A percentile compares a stretch with the other conserved stretches of the same genome.
phyloP scores from a whole-genome alignment of 768 basidiomycete species.

The Phaeolepiota aurea region DNA sequence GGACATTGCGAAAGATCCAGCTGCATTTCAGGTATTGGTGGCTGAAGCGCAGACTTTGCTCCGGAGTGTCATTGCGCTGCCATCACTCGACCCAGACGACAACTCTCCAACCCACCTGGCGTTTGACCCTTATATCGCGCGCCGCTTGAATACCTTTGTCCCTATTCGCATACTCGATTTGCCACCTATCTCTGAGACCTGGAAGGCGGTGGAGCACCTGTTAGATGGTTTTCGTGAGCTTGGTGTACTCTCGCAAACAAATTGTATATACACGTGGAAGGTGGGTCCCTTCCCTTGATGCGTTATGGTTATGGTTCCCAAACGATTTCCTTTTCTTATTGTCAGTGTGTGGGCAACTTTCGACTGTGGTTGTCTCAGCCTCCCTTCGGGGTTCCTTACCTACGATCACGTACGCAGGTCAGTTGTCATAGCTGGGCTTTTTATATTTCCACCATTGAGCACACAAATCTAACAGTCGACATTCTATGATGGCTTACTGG shows the following conservation, averaged over 20 bases:
- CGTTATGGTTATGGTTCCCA: not conserved
- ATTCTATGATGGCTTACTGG: conserved; percentile 47
- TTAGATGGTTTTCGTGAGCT: conserved; percentile 53
- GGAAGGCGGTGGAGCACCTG: conserved; percentile 38
- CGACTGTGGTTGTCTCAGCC: conserved; percentile 36
- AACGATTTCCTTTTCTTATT: not conserved
- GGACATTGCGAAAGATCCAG: conserved; percentile 27
- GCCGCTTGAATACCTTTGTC: conserved; percentile 58
- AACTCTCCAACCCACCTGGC: conserved; percentile 42
- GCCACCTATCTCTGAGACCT: conserved; percentile 40
- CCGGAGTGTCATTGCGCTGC: conserved; percentile 25
- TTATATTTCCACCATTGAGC: conserved; percentile 1
- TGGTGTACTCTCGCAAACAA: conserved; percentile 31
- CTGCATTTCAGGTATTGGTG: conserved; percentile 28
- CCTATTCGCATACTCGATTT: conserved; percentile 56
- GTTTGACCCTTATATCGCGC: conserved; percentile 62
- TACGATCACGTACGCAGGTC: conserved; percentile 62
- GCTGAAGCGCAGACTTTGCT: conserved; percentile 32
- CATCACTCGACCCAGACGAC: conserved; percentile 25
- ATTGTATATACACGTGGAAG: conserved; percentile 54
- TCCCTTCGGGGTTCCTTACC: conserved; percentile 39
- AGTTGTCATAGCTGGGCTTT: conserved; percentile 6
- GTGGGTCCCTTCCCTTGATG: conserved; percentile 20
- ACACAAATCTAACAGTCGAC: conserved; percentile 30
- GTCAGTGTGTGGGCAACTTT: conserved; percentile 39